Evolutionary conservation across 2,329 filamentous ascomycete species (phyloP), one percentile per base, ranked within the genome.

Genomic region (Zalaria sp.): DNA sequence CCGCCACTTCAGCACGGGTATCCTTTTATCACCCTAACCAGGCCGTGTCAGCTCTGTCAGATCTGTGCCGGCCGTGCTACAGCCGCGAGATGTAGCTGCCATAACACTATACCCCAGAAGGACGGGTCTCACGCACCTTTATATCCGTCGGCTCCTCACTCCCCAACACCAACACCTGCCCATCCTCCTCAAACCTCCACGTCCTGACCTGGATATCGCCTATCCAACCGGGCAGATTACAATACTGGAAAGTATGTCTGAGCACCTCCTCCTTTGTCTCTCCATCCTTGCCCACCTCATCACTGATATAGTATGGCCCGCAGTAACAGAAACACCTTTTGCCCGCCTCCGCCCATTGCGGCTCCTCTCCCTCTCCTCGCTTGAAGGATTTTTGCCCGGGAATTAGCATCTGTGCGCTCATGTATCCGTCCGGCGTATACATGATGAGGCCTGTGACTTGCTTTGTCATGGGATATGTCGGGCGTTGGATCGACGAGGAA

Each of bases 311-410:
- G 46, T 57, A 62, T 34, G 58, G 58, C 5, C 59, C 59, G 27
- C 54, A 55, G 40, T 62, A 62, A 9, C 51, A 51, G 32, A 61
- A 59, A 45, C 53, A 60, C 18, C 59, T 47, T 44, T 60, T 60
- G 9, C 55, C 57, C 4, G 59, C 58, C 39, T 62, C 59, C 10
- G 59, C 58, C 59, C 59, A 62, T 39, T 60, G 57, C 34, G 57
- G 51, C 41, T 61, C 58, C 41, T 60, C 57, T 10, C 54, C 57
- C 38, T 57, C 54, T 9, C 57, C 59, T 25, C 57, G 56, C 44
- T 57, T 57, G 54, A 61, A 61, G 40, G 48, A 52, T 39, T 46
- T 42, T 46, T 57, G 55, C 9, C 53, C 53, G 1, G 55, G 56
- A 25, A 52, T 55, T 11, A 51, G 43, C 35, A 59, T 48, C 39